Base-by-base conservation (phyloP, 495 filamentous ascomycete species). In the Trichoderma erinaceum region DNA sequence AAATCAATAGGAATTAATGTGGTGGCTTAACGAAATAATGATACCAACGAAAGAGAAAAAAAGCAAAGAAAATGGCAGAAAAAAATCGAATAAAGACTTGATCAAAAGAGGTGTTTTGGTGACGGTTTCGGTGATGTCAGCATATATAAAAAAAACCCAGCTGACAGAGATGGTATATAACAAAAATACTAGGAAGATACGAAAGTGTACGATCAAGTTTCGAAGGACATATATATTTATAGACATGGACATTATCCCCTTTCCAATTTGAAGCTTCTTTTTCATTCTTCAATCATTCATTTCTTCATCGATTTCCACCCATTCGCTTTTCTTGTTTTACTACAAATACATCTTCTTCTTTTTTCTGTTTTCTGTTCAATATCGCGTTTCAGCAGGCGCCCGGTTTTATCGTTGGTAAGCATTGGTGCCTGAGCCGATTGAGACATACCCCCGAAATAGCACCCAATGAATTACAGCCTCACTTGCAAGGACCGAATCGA, bases 1-100 rank as follows among this genome's bases (percentile, higher is more conserved):
- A 93, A 87, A 79, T 93, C 92, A 27, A 89, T 96, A 70, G 95
- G 96, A 25, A 87, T 99, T 66, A 83, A 87, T 61, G 88, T 99
- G 65, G 82, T 91, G 50, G 85, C 89, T 66, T 99, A 73, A 75
- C 68, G 21, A 16, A 15, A 32, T 99, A 73, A 75, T 68, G 21
- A 16, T 61, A 61, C 56, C 56, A 23, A 27, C 56, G 13, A 27
- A 7, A 66, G 32, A 25, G 6, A 44, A 25, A 13, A 7, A 65
- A 32, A 4, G 63, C 12, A 41, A 65, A 1, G 35, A 43, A 44
- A 43, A 65, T 29, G 29, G 4, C 29, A 3, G 15, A 43, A 44
- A 23, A 65, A 21, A 46, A 0, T n/a, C 12, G 35, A 15, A 16
- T 15, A 4, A 29, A 29, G 29, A 65, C 0, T n/a, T 23, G 35